Conservation (phyloP, 129 eudicot genomes). For the Pittosporum tobira region DNA sequence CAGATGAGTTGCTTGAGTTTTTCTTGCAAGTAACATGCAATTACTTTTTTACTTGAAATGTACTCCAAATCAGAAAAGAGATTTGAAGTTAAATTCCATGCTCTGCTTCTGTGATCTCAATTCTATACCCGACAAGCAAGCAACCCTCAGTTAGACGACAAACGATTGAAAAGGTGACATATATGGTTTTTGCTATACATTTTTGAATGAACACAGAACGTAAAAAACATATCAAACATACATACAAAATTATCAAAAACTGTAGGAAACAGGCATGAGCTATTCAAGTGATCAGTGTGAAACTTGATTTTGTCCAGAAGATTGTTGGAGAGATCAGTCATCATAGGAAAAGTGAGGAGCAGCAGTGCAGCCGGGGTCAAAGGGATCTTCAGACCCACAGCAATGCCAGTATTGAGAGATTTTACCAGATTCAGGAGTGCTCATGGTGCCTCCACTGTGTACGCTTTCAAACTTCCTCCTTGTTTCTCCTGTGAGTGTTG, state of each 20-base stretch:
- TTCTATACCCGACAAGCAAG: not conserved
- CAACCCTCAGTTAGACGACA: not conserved
- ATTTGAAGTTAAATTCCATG: not conserved
- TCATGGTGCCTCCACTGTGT: constrained; percentile 79
- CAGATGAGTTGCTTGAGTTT: not conserved
- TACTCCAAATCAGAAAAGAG: not conserved
- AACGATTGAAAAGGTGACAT: not conserved
- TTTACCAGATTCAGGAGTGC: constrained; percentile 82
- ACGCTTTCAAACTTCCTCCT: constrained; percentile 95
- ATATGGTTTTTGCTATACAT: not conserved
- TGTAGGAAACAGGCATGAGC: constrained; percentile 4
- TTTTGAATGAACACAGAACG: constrained; percentile 5
- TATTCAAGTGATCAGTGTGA: constrained; percentile 1
- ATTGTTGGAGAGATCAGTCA: constrained; percentile 34
- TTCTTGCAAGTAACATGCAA: no score
- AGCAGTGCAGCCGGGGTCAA: constrained; percentile 89
- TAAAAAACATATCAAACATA: not conserved
- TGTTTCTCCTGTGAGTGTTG: constrained; percentile 70
- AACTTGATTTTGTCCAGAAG: constrained; percentile 4
- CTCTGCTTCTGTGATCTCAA: not conserved
- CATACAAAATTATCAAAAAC: constrained; percentile 5
- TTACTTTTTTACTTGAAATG: no score
- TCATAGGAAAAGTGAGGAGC: constrained; percentile 91
- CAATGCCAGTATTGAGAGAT: constrained; percentile 94
- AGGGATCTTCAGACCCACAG: constrained; percentile 99